Base-by-base conservation (phyloP, 202 grass and related monocot species). In the Panicum hallii region DNA sequence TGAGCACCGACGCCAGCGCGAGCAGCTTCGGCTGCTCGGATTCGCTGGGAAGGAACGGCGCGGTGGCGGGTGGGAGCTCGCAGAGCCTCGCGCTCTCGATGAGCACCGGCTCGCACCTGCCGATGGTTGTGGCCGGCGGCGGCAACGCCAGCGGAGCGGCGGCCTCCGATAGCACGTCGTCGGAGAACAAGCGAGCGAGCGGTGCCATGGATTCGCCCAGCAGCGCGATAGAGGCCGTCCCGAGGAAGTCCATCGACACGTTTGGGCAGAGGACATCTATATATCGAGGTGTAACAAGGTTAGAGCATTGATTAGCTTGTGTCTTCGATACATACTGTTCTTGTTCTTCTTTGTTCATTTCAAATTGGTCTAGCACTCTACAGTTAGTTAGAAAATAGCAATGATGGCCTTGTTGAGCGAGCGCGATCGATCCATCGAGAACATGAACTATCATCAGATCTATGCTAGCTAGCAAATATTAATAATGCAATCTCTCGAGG, bases 191-290 rank as follows among this genome's bases (percentile, higher is more conserved):
- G 79, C 81, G 89, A 61, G 86, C 87, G 34, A 87, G 75, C 17
- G 78, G 89, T 17, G 70, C 82, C 66, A 87, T 92, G 79, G 97
- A 99, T 74, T 82, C 86, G 23, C 63, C 93, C 22, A 69, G 89
- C 28, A 82, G 84, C 52, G 84, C 86, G 16, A 74, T 88, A 14
- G 94, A 94, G 41, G 70, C 86, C 63, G 79, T 86, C 16, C 79
- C 85, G 19, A 83, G 94, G 84, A 97, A 94, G 60, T 93, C 92
- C 36, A 88, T 89, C 65, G 94, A 97, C 80, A 94, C 94, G 14
- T 97, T 97, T 11, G 94, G 94, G 84, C 94, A 97, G 71, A 97
- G 94, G 70, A 97, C 94, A 50, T 97, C 94, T 16, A 93, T 94
- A 80, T 97, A 97, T 63, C 88, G 94, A 63, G 94, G 94, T 56